Conservation (phyloP, 495 filamentous ascomycete species). For the Pseudevernia furfuracea region DNA sequence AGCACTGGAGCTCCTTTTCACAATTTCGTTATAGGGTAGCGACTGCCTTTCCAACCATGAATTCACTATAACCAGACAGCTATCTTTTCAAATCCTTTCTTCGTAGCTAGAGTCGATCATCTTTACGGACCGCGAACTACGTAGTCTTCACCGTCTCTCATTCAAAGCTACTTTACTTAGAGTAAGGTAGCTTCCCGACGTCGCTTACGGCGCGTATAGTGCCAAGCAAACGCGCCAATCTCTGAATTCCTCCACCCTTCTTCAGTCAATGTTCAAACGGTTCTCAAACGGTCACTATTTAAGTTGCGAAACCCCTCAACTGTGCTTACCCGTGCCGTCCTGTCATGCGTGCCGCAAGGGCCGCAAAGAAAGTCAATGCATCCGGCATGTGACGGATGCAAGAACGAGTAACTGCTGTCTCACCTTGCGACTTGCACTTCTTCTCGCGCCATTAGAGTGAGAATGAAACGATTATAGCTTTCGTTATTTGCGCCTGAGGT, state of each 20-base stretch:
- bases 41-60: no score
- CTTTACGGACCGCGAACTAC: no score
- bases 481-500: neutral
- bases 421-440: neutral
- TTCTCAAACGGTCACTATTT: neutral
- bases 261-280: neutral
- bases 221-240: slow-evolving; percentile 3
- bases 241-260: no score
- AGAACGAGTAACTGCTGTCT: neutral
- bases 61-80: no score
- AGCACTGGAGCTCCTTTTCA: neutral
- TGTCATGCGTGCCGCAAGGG: slow-evolving; percentile 2
- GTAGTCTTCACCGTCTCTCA: no score
- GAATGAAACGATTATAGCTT: neutral
- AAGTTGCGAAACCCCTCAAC: no score
- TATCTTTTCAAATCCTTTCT: no score
- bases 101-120: no score
- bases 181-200: neutral
- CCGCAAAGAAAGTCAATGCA: neutral
- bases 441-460: neutral
- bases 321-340: neutral
- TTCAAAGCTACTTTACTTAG: neutral
- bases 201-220: neutral
- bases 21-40: no score
- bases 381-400: neutral